Conservation (phyloP, 768 basidiomycete species). For the Lactarius hatsudake region DNA sequence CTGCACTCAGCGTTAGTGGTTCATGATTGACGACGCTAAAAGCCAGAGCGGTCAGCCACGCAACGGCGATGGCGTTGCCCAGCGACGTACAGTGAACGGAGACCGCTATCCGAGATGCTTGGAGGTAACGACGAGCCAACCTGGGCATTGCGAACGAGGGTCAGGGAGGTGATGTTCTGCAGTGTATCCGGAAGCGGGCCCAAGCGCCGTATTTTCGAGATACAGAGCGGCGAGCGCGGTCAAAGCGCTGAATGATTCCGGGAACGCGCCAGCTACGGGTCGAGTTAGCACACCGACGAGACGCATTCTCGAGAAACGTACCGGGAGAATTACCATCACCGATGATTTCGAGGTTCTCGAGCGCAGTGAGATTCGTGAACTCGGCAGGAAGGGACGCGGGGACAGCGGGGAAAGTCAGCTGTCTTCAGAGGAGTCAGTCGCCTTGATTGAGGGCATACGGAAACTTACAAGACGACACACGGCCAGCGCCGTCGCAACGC, state of each 20-base stretch:
- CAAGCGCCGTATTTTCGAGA: constrained; percentile 43
- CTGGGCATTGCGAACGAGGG: constrained; percentile 41
- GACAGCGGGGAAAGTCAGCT: constrained; percentile 46
- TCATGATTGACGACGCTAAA: constrained; percentile 26
- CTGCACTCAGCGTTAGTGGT: constrained; percentile 18
- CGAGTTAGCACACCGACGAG: constrained; percentile 5
- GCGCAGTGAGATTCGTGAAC: constrained; percentile 39
- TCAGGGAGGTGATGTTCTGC: constrained; percentile 37
- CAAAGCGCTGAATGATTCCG: constrained; percentile 39
- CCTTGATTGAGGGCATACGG: neutral
- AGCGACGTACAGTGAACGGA: constrained; percentile 41
- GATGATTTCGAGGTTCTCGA: constrained; percentile 40
- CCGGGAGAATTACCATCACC: constrained; percentile 45
- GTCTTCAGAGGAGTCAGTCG: constrained; percentile 30
- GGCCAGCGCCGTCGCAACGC: constrained; percentile 41
- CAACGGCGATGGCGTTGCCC: neutral
- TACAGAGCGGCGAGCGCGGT: constrained; percentile 40
- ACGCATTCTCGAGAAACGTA: constrained; percentile 26
- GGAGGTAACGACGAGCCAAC: constrained; percentile 41
- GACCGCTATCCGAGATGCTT: constrained; percentile 34
- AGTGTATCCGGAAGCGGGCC: constrained; percentile 37
- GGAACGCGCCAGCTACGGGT: constrained; percentile 41
- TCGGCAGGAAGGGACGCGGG: constrained; percentile 45
- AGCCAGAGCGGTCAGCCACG: neutral
- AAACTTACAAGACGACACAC: constrained; percentile 42